These are phyloP conservation scores for Podaxis mareebaensis DNA, from an alignment of 768 basidiomycete genomes.

Conservation along the genomic window DNA sequence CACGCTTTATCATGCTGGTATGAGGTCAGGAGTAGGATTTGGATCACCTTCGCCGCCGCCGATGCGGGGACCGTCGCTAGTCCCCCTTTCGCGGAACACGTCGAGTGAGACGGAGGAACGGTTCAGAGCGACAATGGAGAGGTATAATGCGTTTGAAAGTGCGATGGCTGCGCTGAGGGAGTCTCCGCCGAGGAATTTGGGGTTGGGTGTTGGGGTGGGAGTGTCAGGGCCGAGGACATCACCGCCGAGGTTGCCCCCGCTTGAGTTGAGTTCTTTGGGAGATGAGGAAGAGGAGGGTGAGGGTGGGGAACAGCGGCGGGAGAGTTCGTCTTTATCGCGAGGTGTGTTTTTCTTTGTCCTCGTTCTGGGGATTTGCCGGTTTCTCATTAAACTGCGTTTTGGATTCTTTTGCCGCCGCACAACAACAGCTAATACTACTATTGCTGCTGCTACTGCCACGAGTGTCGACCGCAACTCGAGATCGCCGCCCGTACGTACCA, in stretches of 20 bases:
- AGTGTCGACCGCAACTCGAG: neutral
- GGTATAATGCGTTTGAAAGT: slow-evolving; percentile 13
- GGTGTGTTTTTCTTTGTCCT: neutral
- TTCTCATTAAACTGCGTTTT: neutral
- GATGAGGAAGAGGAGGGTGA: slow-evolving; percentile 1
- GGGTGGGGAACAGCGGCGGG: neutral
- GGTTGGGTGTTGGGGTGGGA: neutral
- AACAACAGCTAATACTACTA: neutral
- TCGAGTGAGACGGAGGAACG: neutral
- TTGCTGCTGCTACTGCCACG: neutral
- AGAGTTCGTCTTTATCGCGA: neutral
- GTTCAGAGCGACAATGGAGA: slow-evolving; percentile 13
- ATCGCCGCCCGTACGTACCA: neutral
- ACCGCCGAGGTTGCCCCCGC: slow-evolving; percentile 15
- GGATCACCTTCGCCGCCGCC: no score
- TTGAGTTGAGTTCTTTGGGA: slow-evolving; percentile 7
- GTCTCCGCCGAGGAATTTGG: neutral
- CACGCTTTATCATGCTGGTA: neutral
- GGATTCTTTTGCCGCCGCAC: neutral
- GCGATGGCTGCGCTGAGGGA: slow-evolving; percentile 12
- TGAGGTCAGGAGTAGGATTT: neutral
- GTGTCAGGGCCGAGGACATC: neutral
- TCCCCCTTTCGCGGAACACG: neutral
- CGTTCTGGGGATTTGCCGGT: neutral
- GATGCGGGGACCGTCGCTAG: no score